A percentile compares a stretch with the other conserved stretches of the same genome.
phyloP scores from a whole-genome alignment of 2,329 filamentous ascomycete species.

The Lecanicillium sp. region DNA sequence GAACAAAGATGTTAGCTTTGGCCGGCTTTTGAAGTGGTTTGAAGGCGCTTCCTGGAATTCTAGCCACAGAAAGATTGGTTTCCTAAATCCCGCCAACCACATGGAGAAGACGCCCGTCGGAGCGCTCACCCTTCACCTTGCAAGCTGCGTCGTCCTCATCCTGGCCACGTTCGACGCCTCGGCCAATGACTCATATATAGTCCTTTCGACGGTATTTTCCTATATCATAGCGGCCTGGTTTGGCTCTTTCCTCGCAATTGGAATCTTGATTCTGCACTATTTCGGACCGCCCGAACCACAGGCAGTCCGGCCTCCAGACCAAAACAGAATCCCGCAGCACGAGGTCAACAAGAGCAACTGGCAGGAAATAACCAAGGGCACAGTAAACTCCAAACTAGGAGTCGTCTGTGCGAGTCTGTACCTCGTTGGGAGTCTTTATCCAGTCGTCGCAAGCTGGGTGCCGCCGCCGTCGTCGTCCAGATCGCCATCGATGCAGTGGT shows the following conservation, averaged over 20 bases:
- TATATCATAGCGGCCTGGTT: constrained; percentile 28
- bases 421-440: constrained; percentile 22
- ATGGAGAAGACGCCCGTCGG: constrained; percentile 27
- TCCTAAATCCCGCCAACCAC: constrained; percentile 26
- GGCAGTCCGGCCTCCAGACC: constrained; percentile 6
- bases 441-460: constrained; percentile 24
- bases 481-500: constrained; percentile 16
- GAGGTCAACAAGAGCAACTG: constrained; percentile 15
- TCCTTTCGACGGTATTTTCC: constrained; percentile 22
- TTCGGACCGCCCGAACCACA: constrained; percentile 20
- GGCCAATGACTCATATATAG: constrained; percentile 18
- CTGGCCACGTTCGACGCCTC: constrained; percentile 22
- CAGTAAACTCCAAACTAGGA: constrained; percentile 21
- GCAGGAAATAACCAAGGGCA: constrained; percentile 22
- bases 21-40: constrained; percentile 22
- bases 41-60: constrained; percentile 20
- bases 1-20: constrained; percentile 25
- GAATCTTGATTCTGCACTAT: constrained; percentile 26
- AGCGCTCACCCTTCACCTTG: constrained; percentile 24
- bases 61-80: constrained; percentile 17
- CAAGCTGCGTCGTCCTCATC: constrained; percentile 25
- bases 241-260: constrained; percentile 23
- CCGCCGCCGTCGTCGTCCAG: background rate
- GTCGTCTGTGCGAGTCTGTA: constrained; percentile 22
- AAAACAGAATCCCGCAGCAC: constrained; percentile 9